A percentile compares a stretch with the other conserved stretches of the same genome.
Conservation (phyloP, 2,329 filamentous ascomycete genomes). For the Ophiocordyceps robertsii region DNA sequence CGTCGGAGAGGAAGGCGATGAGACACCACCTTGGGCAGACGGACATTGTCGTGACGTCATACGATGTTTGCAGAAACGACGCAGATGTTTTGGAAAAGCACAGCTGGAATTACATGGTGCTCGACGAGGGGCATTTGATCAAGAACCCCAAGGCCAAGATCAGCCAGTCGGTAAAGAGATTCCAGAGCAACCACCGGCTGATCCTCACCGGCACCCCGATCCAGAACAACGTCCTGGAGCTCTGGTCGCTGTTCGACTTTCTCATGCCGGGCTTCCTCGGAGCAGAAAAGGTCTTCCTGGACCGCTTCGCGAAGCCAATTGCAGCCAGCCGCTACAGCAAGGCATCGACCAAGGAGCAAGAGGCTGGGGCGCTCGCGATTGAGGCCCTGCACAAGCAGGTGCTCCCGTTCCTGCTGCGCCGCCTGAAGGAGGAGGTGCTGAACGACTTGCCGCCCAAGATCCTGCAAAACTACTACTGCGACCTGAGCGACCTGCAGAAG, state of each 20-base stretch:
- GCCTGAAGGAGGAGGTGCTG: slow-evolving; percentile 93
- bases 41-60: slow-evolving; percentile 93
- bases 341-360: slow-evolving; percentile 95
- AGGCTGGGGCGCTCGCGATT: slow-evolving; percentile 88
- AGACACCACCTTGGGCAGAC: slow-evolving; percentile 58
- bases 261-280: slow-evolving; percentile 97
- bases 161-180: slow-evolving; percentile 78
- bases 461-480: slow-evolving; percentile 97
- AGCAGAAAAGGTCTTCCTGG: slow-evolving; percentile 87
- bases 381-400: slow-evolving; percentile 99
- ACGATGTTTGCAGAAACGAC: slow-evolving; percentile 95
- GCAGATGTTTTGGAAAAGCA: slow-evolving; percentile 70
- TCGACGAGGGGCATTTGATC: slow-evolving; percentile 96
- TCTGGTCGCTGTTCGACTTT: slow-evolving; percentile 98
- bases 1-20: slow-evolving; percentile 62
- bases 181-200: slow-evolving; percentile 83
- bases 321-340: slow-evolving; percentile 91
- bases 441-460: slow-evolving; percentile 97
- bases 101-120: slow-evolving; percentile 93
- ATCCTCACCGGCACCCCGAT: slow-evolving; percentile 96
- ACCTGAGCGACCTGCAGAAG: slow-evolving; percentile 86
- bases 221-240: slow-evolving; percentile 91
- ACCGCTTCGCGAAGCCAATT: slow-evolving; percentile 90
- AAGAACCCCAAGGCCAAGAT: slow-evolving; percentile 98
- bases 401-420: slow-evolving; percentile 85